Base-by-base conservation (phyloP, 345 rosid genomes). In the Litchi chinensis region DNA sequence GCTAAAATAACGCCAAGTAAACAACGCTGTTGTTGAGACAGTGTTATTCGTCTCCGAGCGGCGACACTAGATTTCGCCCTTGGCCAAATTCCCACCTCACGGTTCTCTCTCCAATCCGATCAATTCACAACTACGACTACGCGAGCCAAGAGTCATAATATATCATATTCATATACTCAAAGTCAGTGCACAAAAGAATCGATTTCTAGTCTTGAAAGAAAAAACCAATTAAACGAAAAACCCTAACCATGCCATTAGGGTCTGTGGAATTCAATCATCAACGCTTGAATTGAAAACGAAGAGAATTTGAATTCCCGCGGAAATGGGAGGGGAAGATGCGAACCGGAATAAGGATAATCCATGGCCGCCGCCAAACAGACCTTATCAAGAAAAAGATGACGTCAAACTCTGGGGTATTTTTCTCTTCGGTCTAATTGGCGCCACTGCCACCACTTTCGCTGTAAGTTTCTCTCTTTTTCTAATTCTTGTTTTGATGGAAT, bases 401-500 rank as follows among this genome's bases (percentile, higher is more conserved):
- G 78, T 87, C 66, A 92, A 89, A 83, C 89, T 91, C 52, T 95
- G 96, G 99, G 92, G 96, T 8, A 73, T 93, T 62, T 78, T 95
- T 56, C 83, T 88, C 57, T 89, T 93, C 87, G 89, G 91, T 76
- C 84, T 95, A 13, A 85, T 93, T 71, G 96, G 99, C 80, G 99
- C 97, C 87, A 93, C 98, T 19, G 94, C 92, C 73, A 93, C 96
- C 81, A 93, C 97, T 74, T 86, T 89, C 78, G 97, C 97, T 44
- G 98, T 95, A 70, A 85, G 91, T 82, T 79, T 46, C 70, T 40
- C 44, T 41, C 10, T 41, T 46, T 66, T 56, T 62, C 21, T 13
- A n/a, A 19, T 48, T 10, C 0, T 11, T 4, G 76, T 8, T 15
- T 65, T 2, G 7, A 7, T 50, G 21, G 24, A 18, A 18, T n/a